Conservation (phyloP, 2,329 filamentous ascomycete species). For the Fusarium marasasianum region DNA sequence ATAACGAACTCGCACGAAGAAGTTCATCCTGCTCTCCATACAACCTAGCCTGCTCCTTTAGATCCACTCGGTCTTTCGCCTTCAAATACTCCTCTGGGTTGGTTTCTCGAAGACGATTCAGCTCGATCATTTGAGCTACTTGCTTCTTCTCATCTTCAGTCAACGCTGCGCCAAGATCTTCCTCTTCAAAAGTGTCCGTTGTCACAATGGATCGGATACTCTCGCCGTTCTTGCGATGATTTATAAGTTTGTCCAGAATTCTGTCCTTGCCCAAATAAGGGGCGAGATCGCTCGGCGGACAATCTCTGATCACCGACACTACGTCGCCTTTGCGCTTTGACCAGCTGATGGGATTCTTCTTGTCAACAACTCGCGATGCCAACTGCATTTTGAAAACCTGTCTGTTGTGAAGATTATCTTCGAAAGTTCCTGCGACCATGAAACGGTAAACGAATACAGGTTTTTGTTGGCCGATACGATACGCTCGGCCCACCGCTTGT, state of each 20-base stretch:
- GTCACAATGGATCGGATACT: conserved; percentile 67
- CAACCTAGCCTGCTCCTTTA: conserved; percentile 14
- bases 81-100: conserved; percentile 47
- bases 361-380: conserved; percentile 82
- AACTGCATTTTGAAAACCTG: conserved; percentile 86
- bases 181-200: conserved; percentile 77
- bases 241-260: conserved; percentile 63
- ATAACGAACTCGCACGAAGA: neutral
- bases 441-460: conserved; percentile 87
- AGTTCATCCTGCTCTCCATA: neutral
- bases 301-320: conserved; percentile 65
- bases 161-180: conserved; percentile 66
- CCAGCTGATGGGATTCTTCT: conserved; percentile 77
- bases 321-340: conserved; percentile 66
- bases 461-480: conserved; percentile 84
- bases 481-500: conserved; percentile 87
- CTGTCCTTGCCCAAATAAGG: conserved; percentile 69
- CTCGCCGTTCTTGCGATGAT: conserved; percentile 46
- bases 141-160: conserved; percentile 69
- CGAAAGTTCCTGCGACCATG: conserved; percentile 80
- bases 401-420: conserved; percentile 77
- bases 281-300: conserved; percentile 61
- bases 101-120: conserved; percentile 46
- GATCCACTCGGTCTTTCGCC: conserved; percentile 15
- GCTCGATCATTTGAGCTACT: conserved; percentile 54